phyloP scores from a whole-genome alignment of 208 protist species.

The Novymonas esmeraldas region DNA sequence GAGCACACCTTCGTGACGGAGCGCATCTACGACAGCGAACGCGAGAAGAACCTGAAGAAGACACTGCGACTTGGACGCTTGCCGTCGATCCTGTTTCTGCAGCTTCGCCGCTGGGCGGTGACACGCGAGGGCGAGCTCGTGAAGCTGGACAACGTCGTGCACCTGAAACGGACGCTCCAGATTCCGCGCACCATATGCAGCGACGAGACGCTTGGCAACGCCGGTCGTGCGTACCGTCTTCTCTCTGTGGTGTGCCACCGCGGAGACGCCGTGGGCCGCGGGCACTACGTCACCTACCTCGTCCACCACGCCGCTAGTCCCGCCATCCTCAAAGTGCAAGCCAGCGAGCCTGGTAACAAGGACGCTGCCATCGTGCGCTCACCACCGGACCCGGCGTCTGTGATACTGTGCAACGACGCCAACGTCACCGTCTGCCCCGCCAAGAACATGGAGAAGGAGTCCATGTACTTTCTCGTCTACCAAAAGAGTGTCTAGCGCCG shows the following conservation, averaged over 20 bases:
- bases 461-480: conserved; percentile 84
- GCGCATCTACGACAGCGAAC: conserved; percentile 59
- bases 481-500: conserved; percentile 34
- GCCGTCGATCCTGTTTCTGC: conserved; percentile 70
- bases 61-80: conserved; percentile 53
- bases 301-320: conserved; percentile 45
- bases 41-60: conserved; percentile 64
- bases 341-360: conserved; percentile 2
- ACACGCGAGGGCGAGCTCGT: conserved; percentile 83
- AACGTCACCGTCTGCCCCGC: conserved; percentile 33
- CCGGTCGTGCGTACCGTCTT: conserved; percentile 63
- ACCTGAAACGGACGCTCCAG: conserved; percentile 47
- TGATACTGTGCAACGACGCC: conserved; percentile 80
- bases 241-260: conserved; percentile 74
- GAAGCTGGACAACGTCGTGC: conserved; percentile 83
- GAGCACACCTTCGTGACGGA: conserved; percentile 63
- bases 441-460: conserved; percentile 46
- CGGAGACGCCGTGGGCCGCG: conserved; percentile 44
- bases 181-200: conserved; percentile 68
- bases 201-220: conserved; percentile 40
- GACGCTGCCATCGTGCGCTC: conserved; percentile 7
- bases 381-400: conserved; percentile 12
- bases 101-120: conserved; percentile 83
- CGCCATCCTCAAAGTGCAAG: conserved; percentile 19
- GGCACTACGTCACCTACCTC: conserved; percentile 87